These are phyloP conservation scores for Begonia masoniana DNA, from an alignment of 306 rosid genomes.

Conservation along the genomic window DNA sequence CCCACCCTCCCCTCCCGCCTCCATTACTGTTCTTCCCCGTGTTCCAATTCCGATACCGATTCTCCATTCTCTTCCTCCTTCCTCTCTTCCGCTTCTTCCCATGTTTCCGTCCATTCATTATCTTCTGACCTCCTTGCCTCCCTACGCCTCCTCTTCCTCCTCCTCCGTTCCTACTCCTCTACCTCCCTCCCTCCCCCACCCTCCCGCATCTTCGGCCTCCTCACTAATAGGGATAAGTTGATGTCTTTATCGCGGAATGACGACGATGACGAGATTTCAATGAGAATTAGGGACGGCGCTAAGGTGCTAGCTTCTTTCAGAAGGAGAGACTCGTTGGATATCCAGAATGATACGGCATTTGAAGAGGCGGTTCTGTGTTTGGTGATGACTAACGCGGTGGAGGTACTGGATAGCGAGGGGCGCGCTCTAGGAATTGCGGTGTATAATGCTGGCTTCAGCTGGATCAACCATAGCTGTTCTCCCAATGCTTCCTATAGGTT, in stretches of 20 bases:
- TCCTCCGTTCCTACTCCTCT: slow-evolving; percentile 22
- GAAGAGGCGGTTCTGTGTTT: slow-evolving; percentile 49
- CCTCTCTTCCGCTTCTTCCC: slow-evolving; percentile 1
- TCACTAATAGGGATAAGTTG: slow-evolving; percentile 33
- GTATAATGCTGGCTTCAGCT: slow-evolving; percentile 33
- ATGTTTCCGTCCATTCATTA: slow-evolving; percentile 3
- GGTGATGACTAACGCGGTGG: slow-evolving; percentile 73
- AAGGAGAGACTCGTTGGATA: slow-evolving; percentile 3
- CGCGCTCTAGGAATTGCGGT: slow-evolving; percentile 45
- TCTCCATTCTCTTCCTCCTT: slow-evolving; percentile 10
- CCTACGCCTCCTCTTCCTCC: slow-evolving; percentile 43
- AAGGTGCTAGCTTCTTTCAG: slow-evolving; percentile 32
- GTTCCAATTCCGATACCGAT: slow-evolving; percentile 22
- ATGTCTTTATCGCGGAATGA: background rate
- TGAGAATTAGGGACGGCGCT: slow-evolving; percentile 23
- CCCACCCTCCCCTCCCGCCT: slow-evolving; percentile 11
- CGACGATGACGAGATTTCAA: slow-evolving; percentile 1
- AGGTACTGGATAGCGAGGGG: slow-evolving; percentile 54
- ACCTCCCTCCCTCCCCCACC: slow-evolving; percentile 1
- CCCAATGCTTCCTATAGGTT: slow-evolving; percentile 59
- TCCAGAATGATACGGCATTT: slow-evolving; percentile 14
- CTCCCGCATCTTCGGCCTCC: slow-evolving; percentile 34
- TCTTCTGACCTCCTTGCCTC: slow-evolving; percentile 55
- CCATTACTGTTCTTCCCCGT: slow-evolving; percentile 27
- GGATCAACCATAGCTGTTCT: slow-evolving; percentile 86